Percentiles rank a stretch among this genome's conserved stretches.
Conservation (phyloP, 257 asterid species). For the Prunella vulgaris region DNA sequence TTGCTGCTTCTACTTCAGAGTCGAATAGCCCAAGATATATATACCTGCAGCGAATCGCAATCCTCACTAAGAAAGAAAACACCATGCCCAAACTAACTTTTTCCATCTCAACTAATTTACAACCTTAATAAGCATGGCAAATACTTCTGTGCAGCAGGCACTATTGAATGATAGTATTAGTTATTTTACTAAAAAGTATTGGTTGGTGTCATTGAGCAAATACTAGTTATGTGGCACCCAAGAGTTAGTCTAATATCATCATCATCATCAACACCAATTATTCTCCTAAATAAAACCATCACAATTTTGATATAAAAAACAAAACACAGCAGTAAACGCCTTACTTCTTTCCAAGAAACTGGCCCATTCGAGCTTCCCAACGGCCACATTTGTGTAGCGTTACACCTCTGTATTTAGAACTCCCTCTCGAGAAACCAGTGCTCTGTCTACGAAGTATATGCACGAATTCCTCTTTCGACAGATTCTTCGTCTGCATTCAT, state of each 20-base stretch:
- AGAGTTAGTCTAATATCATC: too few species aligned
- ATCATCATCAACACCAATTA: too few species aligned
- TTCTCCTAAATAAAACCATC: too few species aligned
- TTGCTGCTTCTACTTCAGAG: constrained; percentile 51
- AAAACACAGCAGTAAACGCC: neutral
- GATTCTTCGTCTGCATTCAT: constrained; percentile 33
- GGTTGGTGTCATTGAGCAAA: neutral
- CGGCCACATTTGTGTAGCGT: constrained; percentile 62
- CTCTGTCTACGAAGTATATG: constrained; percentile 52
- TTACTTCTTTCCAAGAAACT: constrained; percentile 54
- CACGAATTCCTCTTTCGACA: constrained; percentile 51
- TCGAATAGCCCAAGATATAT: constrained; percentile 50
- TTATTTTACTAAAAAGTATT: too few species aligned
- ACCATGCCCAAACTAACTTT: constrained; percentile 10
- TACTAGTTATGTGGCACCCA: too few species aligned
- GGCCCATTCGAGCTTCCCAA: constrained; percentile 70
- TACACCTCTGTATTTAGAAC: constrained; percentile 57
- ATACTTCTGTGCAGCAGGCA: too few species aligned
- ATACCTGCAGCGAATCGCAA: constrained; percentile 44
- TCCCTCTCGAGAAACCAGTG: constrained; percentile 55
- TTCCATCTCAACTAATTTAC: constrained; percentile 11
- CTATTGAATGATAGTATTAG: too few species aligned
- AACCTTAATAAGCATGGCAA: neutral
- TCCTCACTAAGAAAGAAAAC: constrained; percentile 29
- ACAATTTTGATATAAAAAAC: too few species aligned